These are phyloP conservation scores for Yarrowia yakushimensis DNA, from an alignment of 805 yeast species.

Conservation along the genomic window DNA sequence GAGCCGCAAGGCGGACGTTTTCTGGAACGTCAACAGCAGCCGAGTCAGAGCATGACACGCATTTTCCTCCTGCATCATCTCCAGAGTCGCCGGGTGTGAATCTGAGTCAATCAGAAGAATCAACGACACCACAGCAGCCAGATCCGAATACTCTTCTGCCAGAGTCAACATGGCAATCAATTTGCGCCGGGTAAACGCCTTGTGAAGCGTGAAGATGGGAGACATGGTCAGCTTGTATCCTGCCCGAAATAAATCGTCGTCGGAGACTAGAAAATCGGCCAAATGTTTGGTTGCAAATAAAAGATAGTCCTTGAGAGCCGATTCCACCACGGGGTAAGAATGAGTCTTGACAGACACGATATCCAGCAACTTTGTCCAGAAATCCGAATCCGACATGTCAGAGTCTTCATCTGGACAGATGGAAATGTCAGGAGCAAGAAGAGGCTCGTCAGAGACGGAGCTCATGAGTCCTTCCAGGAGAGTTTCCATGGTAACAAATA, in stretches of 20 bases:
- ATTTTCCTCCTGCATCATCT: constrained; percentile 48
- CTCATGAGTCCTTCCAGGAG: not conserved
- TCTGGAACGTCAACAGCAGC: constrained; percentile 44
- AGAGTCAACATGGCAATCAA: constrained; percentile 40
- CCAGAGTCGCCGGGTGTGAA: constrained; percentile 43
- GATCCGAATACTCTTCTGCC: constrained; percentile 27
- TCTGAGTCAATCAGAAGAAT: constrained; percentile 47
- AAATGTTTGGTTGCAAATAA: not conserved
- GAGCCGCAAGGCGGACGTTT: constrained; percentile 40
- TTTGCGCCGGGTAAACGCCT: constrained; percentile 43
- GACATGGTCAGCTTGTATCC: constrained; percentile 47
- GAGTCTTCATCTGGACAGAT: constrained; percentile 4
- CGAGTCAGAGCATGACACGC: constrained; percentile 47
- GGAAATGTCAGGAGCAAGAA: not conserved
- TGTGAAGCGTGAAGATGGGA: constrained; percentile 52
- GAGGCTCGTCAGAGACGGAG: constrained; percentile 1
- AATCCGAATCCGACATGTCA: not conserved
- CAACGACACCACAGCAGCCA: constrained; percentile 45
- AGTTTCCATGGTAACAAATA: not conserved
- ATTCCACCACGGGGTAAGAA: constrained; percentile 2
- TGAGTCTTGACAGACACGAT: not conserved
- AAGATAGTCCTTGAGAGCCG: constrained; percentile 2
- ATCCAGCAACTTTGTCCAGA: not conserved
- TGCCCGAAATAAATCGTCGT: not conserved
- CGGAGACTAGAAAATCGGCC: not conserved